Percentiles rank a stretch among this genome's conserved stretches.
phyloP scores from a whole-genome alignment of 495 filamentous ascomycete species.

The Lepidopterella palustris region DNA sequence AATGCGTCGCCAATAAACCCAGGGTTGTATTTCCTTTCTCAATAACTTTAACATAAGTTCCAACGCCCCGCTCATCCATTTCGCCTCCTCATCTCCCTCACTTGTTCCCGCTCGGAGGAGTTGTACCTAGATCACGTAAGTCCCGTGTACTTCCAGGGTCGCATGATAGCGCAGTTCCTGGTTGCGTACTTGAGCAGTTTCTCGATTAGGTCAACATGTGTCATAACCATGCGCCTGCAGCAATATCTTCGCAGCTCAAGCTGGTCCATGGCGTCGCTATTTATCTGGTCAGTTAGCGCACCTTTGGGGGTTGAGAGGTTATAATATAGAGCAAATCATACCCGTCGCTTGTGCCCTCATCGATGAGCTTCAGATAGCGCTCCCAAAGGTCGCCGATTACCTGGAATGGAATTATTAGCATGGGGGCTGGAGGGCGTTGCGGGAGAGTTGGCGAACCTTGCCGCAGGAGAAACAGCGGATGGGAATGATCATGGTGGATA shows the following conservation, averaged over 20 bases:
- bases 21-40: no score
- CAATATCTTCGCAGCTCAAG: constrained; percentile 93
- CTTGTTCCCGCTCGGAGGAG: no score
- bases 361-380: constrained; percentile 77
- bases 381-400: constrained; percentile 98
- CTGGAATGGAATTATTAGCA: constrained; percentile 42
- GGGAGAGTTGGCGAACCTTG: constrained; percentile 59
- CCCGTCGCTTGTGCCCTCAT: constrained; percentile 72
- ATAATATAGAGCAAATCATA: constrained; percentile 36
- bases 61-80: no score
- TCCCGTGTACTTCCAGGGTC: no score
- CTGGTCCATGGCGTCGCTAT: constrained; percentile 85
- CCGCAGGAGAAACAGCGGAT: constrained; percentile 98
- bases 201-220: constrained; percentile 98
- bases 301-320: background rate
- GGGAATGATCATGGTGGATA: constrained; percentile 82
- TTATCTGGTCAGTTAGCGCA: constrained; percentile 11
- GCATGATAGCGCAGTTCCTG: no score
- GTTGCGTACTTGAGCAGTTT: constrained; percentile 93
- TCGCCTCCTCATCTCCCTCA: no score
- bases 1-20: no score
- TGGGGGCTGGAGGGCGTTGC: background rate
- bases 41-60: no score
- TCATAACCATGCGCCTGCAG: constrained; percentile 98
- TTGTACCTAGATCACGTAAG: no score